These are phyloP conservation scores for Ophiostoma ips DNA, from an alignment of 2,329 filamentous ascomycete genomes.

Conservation along the genomic window DNA sequence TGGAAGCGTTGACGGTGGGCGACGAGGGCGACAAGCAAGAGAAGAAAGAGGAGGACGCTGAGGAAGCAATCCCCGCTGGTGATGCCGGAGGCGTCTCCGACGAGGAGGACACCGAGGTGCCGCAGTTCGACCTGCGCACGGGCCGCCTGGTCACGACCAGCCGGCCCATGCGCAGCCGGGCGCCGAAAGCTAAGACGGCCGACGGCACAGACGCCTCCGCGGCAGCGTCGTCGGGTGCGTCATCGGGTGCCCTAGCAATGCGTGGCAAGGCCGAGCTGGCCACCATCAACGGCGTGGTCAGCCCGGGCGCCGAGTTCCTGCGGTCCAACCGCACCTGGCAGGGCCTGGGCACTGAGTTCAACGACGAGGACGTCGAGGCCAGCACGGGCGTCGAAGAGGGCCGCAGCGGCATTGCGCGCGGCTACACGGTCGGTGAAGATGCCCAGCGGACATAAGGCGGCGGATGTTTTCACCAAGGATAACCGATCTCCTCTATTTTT, in stretches of 20 bases:
- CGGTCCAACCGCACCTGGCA: conserved; percentile 77
- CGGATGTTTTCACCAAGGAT: too few relatives aligned
- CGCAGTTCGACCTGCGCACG: conserved; percentile 84
- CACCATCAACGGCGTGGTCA: conserved; percentile 71
- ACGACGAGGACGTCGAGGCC: conserved; percentile 26
- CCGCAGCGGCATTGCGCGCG: conserved; percentile 72
- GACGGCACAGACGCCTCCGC: conserved; percentile 8
- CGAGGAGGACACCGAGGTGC: conserved; percentile 60
- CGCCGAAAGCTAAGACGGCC: neutral
- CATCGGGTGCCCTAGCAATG: conserved; percentile 40
- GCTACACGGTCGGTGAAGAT: conserved; percentile 61
- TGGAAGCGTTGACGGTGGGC: conserved; percentile 43
- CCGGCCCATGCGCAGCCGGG: conserved; percentile 50
- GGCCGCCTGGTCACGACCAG: conserved; percentile 69
- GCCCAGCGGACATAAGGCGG: conserved; percentile 6
- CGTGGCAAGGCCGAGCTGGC: conserved; percentile 54
- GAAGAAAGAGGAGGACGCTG: neutral
- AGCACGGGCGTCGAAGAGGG: conserved; percentile 70
- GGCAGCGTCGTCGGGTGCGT: conserved; percentile 13
- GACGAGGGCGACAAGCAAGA: neutral
- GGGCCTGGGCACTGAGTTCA: conserved; percentile 78
- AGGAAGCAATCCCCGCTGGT: too few relatives aligned
- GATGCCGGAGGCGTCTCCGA: conserved; percentile 20
- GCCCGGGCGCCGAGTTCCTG: conserved; percentile 80
- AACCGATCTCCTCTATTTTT: too few relatives aligned